These are phyloP conservation scores for Ophiocordyceps camponoti-rufipedis DNA, from an alignment of 2,329 filamentous ascomycete species.

Conservation along the genomic window DNA sequence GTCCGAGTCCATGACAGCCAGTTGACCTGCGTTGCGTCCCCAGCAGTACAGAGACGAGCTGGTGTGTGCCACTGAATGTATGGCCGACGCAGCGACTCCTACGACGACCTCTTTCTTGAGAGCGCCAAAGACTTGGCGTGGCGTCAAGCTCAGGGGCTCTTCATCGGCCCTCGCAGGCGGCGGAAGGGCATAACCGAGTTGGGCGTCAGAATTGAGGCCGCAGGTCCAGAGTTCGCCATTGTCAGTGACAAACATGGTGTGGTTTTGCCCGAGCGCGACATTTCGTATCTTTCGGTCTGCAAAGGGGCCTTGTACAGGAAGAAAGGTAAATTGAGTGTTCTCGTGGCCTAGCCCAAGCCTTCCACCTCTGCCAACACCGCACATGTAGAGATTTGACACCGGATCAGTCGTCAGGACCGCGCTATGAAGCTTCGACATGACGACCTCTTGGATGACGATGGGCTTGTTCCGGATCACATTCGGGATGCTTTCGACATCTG, in stretches of 20 bases:
- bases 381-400: constrained; percentile 80
- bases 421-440: constrained; percentile 81
- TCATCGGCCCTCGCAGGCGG: constrained; percentile 51
- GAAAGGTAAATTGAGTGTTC: constrained; percentile 72
- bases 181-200: constrained; percentile 71
- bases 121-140: constrained; percentile 78
- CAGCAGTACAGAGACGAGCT: constrained; percentile 72
- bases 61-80: constrained; percentile 85
- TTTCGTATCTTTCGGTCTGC: constrained; percentile 54
- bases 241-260: constrained; percentile 71
- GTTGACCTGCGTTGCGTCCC: constrained; percentile 86
- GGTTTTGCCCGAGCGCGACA: constrained; percentile 81
- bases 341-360: constrained; percentile 81
- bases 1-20: constrained; percentile 88
- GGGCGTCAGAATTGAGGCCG: constrained; percentile 74
- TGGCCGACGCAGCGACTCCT: constrained; percentile 72
- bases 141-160: constrained; percentile 62
- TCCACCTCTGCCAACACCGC: constrained; percentile 79
- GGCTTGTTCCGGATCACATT: constrained; percentile 53
- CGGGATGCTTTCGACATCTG: constrained; percentile 40
- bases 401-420: constrained; percentile 77
- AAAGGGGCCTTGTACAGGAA: constrained; percentile 62
- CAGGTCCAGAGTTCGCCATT: constrained; percentile 86
- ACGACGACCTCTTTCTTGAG: constrained; percentile 71
- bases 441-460: constrained; percentile 61